Evolutionary conservation across 2,329 filamentous ascomycete species (phyloP).

Genomic region (Parascedosporium putredinis): DNA sequence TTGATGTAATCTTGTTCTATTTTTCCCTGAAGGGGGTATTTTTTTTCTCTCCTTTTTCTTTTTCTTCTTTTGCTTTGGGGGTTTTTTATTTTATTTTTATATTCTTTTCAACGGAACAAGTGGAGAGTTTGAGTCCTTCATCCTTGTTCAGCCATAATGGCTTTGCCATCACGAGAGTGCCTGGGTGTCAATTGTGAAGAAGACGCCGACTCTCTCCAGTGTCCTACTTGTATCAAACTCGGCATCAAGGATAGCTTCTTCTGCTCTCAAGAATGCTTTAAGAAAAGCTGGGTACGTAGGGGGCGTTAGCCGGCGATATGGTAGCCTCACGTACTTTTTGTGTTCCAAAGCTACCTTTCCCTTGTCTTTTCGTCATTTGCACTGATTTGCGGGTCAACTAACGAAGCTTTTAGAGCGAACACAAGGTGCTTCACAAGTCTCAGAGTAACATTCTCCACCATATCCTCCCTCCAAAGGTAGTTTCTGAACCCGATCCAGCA

Average conservation of each 20-base stretch:
- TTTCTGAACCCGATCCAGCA: conserved; percentile 86
- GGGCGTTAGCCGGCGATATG: conserved; percentile 6
- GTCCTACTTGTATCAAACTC: conserved; percentile 87
- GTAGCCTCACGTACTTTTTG: too few species aligned
- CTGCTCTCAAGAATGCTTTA: conserved; percentile 98
- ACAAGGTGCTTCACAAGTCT: conserved; percentile 45
- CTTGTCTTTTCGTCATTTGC: too few species aligned
- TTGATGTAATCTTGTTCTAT: too few species aligned
- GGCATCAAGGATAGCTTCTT: conserved; percentile 86
- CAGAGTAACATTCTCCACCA: conserved; percentile 65
- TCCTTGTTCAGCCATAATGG: too few species aligned
- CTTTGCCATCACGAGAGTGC: conserved; percentile 57
- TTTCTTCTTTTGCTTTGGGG: too few species aligned
- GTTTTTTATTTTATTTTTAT: too few species aligned
- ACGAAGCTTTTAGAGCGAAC: conserved; percentile 4
- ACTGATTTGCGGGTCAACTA: too few species aligned
- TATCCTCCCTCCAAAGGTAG: conserved; percentile 65
- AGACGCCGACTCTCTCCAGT: conserved; percentile 76
- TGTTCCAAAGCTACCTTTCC: too few species aligned
- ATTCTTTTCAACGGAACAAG: too few species aligned
- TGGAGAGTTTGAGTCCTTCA: too few species aligned
- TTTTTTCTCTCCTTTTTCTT: too few species aligned
- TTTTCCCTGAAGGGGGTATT: too few species aligned
- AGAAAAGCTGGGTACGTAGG: conserved; percentile 82
- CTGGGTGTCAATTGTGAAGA: conserved; percentile 76